phyloP scores from a whole-genome alignment of 306 rosid species.

The Quercus dentata region DNA sequence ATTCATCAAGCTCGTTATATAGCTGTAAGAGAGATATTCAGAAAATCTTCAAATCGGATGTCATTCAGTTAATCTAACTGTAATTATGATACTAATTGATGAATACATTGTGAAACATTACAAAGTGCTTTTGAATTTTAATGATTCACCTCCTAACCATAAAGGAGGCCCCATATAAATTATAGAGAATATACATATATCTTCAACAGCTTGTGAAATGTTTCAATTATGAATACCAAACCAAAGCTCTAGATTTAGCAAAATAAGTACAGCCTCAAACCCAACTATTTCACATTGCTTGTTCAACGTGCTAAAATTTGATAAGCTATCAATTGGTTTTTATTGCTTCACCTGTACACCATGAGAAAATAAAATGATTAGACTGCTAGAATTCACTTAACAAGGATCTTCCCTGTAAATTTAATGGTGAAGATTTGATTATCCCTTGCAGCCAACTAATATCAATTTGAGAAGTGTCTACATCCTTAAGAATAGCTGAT shows the following conservation, averaged over 20 bases:
- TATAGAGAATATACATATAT: background rate
- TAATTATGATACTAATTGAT: background rate
- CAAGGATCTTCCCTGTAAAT: conserved; percentile 43
- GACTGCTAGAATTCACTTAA: conserved; percentile 49
- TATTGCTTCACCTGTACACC: background rate
- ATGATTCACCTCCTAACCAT: background rate
- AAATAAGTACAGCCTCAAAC: background rate
- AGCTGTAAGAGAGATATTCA: background rate
- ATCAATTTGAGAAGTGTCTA: conserved; percentile 55
- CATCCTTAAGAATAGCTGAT: conserved; percentile 75
- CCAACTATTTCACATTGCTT: background rate
- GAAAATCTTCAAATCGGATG: background rate
- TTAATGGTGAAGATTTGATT: conserved; percentile 43
- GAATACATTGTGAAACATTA: background rate
- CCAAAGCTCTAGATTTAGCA: background rate
- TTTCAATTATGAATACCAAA: background rate
- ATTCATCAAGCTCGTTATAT: background rate
- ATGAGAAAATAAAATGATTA: background rate
- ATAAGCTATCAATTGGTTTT: background rate
- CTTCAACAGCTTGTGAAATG: background rate
- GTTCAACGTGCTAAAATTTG: background rate
- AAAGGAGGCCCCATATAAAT: background rate
- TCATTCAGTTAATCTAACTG: background rate
- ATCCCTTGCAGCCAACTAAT: conserved; percentile 60
- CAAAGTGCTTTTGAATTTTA: background rate